Evolutionary conservation across 2,329 filamentous ascomycete species (phyloP).

Genomic region (Pseudopithomyces maydicus): DNA sequence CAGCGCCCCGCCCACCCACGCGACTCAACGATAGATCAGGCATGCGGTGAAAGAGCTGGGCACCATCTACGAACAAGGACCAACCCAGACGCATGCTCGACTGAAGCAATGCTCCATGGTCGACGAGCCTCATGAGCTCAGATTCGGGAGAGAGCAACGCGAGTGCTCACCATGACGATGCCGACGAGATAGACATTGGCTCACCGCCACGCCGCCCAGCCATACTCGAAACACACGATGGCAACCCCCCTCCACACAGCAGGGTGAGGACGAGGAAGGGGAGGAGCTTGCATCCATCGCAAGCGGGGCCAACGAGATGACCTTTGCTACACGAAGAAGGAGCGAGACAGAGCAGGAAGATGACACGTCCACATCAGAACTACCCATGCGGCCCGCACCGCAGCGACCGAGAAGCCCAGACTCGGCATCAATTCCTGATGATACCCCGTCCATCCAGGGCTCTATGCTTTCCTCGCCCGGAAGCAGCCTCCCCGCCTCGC

Average conservation of each 20-base stretch:
- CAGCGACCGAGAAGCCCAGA: slow-evolving; percentile 64
- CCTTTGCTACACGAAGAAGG: slow-evolving; percentile 37
- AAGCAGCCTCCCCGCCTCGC: slow-evolving; percentile 73
- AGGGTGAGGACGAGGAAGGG: slow-evolving; percentile 22
- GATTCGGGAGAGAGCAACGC: slow-evolving; percentile 66
- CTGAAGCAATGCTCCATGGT: slow-evolving; percentile 59
- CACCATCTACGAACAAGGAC: background rate
- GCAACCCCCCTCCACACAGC: slow-evolving; percentile 1
- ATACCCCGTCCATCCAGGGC: slow-evolving; percentile 77
- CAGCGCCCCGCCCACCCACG: slow-evolving; percentile 14
- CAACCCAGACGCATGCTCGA: slow-evolving; percentile 19
- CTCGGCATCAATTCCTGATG: slow-evolving; percentile 78
- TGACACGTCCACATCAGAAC: slow-evolving; percentile 27
- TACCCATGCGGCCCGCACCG: slow-evolving; percentile 18
- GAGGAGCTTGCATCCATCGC: slow-evolving; percentile 29
- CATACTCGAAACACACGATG: slow-evolving; percentile 11
- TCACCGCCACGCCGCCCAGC: slow-evolving; percentile 60
- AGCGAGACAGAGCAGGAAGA: slow-evolving; percentile 27
- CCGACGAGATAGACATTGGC: slow-evolving; percentile 49
- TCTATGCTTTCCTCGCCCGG: slow-evolving; percentile 66
- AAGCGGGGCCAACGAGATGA: slow-evolving; percentile 31
- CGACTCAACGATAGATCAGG: slow-evolving; percentile 11
- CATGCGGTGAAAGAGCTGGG: slow-evolving; percentile 11
- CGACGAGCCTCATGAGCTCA: slow-evolving; percentile 69
- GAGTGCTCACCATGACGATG: slow-evolving; percentile 63